Percentiles rank a stretch among this genome's conserved stretches.
Conservation (phyloP, 2,329 filamentous ascomycete species). For the Hypoxylon rubiginosum region DNA sequence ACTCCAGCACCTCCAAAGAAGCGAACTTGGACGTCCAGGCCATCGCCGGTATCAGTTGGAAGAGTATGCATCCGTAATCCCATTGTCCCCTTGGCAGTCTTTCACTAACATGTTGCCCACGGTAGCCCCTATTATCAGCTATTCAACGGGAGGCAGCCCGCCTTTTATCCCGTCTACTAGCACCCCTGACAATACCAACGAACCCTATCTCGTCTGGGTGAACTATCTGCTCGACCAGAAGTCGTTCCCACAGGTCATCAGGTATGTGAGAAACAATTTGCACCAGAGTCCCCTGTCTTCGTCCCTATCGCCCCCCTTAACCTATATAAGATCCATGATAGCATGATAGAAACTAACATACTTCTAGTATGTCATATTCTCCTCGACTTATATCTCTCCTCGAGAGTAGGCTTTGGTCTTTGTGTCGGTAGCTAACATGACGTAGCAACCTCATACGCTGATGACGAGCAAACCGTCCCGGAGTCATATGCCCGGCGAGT, state of each 20-base stretch:
- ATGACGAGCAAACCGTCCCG: conserved; percentile 69
- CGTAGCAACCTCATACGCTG: conserved; percentile 66
- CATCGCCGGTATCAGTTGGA: conserved; percentile 50
- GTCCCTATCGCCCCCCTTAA: too few relatives aligned
- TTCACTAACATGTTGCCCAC: conserved; percentile 13
- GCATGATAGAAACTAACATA: too few relatives aligned
- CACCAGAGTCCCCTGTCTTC: too few relatives aligned
- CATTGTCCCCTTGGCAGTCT: neutral
- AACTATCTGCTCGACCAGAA: conserved; percentile 62
- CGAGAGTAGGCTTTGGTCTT: neutral
- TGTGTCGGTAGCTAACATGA: conserved; percentile 15
- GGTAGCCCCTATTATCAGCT: conserved; percentile 49
- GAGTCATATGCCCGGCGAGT: conserved; percentile 64
- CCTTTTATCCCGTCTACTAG: conserved; percentile 48
- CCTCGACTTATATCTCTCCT: neutral
- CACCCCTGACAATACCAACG: conserved; percentile 58
- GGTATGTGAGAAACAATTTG: conserved; percentile 22
- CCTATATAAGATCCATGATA: neutral
- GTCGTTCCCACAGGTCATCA: conserved; percentile 67
- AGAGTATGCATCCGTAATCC: conserved; percentile 36
- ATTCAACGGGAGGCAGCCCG: conserved; percentile 52
- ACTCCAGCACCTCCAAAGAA: conserved; percentile 45
- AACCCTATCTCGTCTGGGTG: conserved; percentile 69
- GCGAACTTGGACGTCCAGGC: conserved; percentile 52
- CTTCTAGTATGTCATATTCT: conserved; percentile 29